These are phyloP conservation scores for Lepraria neglecta DNA, from an alignment of 495 filamentous ascomycete genomes.

Conservation along the genomic window DNA sequence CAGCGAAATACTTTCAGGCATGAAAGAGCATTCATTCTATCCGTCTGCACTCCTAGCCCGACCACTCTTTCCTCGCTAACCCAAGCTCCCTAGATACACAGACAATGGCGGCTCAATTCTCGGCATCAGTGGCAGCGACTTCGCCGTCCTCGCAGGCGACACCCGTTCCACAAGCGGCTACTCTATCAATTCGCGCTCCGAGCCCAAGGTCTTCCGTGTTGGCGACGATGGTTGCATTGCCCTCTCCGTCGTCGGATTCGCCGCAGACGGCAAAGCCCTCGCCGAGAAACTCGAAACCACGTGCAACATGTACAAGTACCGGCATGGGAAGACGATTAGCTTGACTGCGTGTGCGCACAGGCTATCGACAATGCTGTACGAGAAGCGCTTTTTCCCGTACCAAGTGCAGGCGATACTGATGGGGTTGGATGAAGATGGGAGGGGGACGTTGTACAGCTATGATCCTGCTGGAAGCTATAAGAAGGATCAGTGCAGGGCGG, in stretches of 20 bases:
- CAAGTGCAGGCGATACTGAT: conserved; percentile 90
- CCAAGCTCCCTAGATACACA: conserved; percentile 59
- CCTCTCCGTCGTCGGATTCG: conserved; percentile 90
- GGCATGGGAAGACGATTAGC: conserved; percentile 86
- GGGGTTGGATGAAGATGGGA: conserved; percentile 90
- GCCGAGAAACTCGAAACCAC: conserved; percentile 82
- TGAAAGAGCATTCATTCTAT: too few species aligned
- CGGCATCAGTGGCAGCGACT: conserved; percentile 87
- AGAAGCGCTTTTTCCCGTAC: conserved; percentile 97
- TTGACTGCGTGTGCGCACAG: conserved; percentile 90
- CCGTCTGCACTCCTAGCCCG: too few species aligned
- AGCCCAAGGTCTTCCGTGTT: conserved; percentile 94
- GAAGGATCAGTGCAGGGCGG: conserved; percentile 89
- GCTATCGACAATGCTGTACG: conserved; percentile 86
- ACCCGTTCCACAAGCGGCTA: conserved; percentile 91
- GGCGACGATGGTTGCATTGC: conserved; percentile 82
- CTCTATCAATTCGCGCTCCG: conserved; percentile 93
- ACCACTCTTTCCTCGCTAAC: too few species aligned
- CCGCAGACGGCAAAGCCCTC: conserved; percentile 83
- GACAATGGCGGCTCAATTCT: conserved; percentile 97
- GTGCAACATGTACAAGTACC: conserved; percentile 95
- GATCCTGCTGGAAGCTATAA: conserved; percentile 96
- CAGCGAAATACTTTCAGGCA: too few species aligned
- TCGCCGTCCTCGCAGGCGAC: conserved; percentile 92
- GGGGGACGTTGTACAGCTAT: conserved; percentile 91